Evolutionary conservation across 352 stramenopile genomes (phyloP), one percentile per base, ranked within the genome.

Genomic region (Nothophytophthora sp.): DNA sequence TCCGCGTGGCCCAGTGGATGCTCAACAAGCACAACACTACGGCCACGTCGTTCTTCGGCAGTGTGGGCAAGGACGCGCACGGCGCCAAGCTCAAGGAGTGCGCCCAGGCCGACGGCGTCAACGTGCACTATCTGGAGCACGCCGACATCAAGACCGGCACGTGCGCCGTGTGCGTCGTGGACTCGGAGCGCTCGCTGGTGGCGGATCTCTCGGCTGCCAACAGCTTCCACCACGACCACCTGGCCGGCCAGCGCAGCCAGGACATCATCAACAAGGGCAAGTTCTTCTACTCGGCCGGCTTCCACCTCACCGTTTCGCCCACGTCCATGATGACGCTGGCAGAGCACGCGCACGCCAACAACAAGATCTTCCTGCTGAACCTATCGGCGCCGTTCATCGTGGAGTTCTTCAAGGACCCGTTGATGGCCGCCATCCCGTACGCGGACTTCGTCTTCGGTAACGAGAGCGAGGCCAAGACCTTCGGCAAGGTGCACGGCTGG

Each of bases 1-100:
- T 99, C 70, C 95, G 97, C 46, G 95, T 99, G n/a, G 96, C 97
- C 4, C 96, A 99, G 77, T 99, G 97, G 97, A 99, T 99, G 96
- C 76, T 98, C 48, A 91, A 93, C 60, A 78, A 86, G 52, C 65
- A 89, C 69, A 92, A 92, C 72, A 55, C 63, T 42, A 63, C 54
- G 34, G 84, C 84, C 34, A 98, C 91, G 56, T 95, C 93, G 27
- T 99, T 98, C 81, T 97, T 99, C 57, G 97, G 97, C 57, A 96
- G 83, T 63, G 89, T 99, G 52, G 97, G 97, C 50, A 92, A 96
- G 60, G 97, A 99, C 76, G 82, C 84, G 13, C 98, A 98, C 62
- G 96, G 81, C 18, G 75, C 88, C 30, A 88, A 94, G 52, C 78
- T 99, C 24, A 77, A 93, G 47, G 82, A 98, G 44, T 98, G 96